Percentiles rank a stretch among this genome's conserved stretches.
phyloP scores from a whole-genome alignment of 2,329 filamentous ascomycete species.

The Cyphellophora attinorum region DNA sequence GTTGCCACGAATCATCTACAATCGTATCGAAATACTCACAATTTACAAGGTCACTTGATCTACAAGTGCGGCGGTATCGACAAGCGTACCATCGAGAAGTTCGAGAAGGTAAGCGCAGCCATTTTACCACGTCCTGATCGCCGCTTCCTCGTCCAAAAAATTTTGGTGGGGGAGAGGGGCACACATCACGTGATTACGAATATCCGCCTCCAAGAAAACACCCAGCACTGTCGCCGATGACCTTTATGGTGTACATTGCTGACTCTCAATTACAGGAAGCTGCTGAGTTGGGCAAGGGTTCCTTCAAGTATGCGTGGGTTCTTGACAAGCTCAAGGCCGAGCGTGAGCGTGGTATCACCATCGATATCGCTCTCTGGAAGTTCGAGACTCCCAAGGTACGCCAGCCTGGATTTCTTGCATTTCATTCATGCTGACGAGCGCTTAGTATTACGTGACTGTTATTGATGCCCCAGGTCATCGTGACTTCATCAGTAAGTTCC shows the following conservation, averaged over 20 bases:
- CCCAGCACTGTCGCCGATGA: too few relatives aligned
- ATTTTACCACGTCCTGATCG: slow-evolving; percentile 4
- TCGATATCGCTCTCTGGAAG: slow-evolving; percentile 99
- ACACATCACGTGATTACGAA: slow-evolving; percentile 22
- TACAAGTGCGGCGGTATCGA: slow-evolving; percentile 99
- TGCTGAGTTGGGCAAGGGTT: slow-evolving; percentile 98
- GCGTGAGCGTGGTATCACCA: slow-evolving; percentile 99
- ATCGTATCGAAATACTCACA: slow-evolving; percentile 21
- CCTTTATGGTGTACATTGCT: too few relatives aligned
- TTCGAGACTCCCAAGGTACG: slow-evolving; percentile 98
- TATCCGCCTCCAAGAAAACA: too few relatives aligned
- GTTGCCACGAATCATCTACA: slow-evolving; percentile 24
- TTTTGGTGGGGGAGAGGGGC: slow-evolving; percentile 25
- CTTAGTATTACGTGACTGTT: slow-evolving; percentile 92
- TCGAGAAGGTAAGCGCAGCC: slow-evolving; percentile 81
- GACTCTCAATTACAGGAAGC: slow-evolving; percentile 60
- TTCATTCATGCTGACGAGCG: too few relatives aligned
- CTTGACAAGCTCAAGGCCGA: slow-evolving; percentile 99
- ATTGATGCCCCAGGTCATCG: slow-evolving; percentile 98
- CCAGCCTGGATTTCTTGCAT: too few relatives aligned
- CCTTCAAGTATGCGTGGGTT: slow-evolving; percentile 99
- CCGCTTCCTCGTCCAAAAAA: slow-evolving; percentile 18
- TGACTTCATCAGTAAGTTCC: slow-evolving; percentile 99
- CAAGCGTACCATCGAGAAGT: slow-evolving; percentile 99
- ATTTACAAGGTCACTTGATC: slow-evolving; percentile 75